A percentile compares a stretch with the other conserved stretches of the same genome.
Evolutionary conservation across 2,329 filamentous ascomycete species (phyloP).

Genomic region (Penicillium brasilianum): DNA sequence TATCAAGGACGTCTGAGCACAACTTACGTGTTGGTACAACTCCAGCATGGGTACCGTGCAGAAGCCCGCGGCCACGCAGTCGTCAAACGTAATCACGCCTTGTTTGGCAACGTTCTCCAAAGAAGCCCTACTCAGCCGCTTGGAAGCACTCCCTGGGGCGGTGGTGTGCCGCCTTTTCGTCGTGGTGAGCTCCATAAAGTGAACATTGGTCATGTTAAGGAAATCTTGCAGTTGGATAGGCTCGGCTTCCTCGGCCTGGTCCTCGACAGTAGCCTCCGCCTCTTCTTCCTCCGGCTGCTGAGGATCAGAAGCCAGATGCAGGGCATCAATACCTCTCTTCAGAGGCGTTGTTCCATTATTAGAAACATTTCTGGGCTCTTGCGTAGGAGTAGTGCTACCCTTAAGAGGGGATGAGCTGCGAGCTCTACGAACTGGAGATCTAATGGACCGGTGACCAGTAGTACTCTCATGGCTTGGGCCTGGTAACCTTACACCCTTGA

Average conservation of each 20-base stretch:
- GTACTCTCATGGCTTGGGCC: conserved; percentile 72
- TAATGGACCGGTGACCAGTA: conserved; percentile 59
- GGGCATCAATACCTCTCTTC: conserved; percentile 30
- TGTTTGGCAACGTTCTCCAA: conserved; percentile 33
- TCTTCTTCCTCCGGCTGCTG: conserved; percentile 50
- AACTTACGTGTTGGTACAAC: conserved; percentile 82
- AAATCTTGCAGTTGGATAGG: conserved; percentile 88
- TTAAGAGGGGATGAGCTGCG: conserved; percentile 41
- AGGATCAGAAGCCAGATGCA: conserved; percentile 35
- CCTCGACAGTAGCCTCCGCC: conserved; percentile 52
- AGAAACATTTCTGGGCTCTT: conserved; percentile 47
- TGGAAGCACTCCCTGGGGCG: conserved; percentile 58
- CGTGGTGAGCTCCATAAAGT: conserved; percentile 98
- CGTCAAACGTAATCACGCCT: conserved; percentile 61
- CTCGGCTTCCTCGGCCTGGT: conserved; percentile 56
- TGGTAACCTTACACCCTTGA: conserved; percentile 74
- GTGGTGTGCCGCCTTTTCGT: conserved; percentile 89
- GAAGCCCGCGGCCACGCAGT: conserved; percentile 83
- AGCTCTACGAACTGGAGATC: conserved; percentile 54
- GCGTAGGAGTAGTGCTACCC: conserved; percentile 59
- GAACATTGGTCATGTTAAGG: conserved; percentile 91
- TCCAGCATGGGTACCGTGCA: conserved; percentile 93
- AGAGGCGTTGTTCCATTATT: conserved; percentile 42
- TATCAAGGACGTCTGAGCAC: not conserved
- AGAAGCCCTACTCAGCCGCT: conserved; percentile 34